phyloP scores from a whole-genome alignment of 2,329 filamentous ascomycete genomes.

The Tolypocladium paradoxum region DNA sequence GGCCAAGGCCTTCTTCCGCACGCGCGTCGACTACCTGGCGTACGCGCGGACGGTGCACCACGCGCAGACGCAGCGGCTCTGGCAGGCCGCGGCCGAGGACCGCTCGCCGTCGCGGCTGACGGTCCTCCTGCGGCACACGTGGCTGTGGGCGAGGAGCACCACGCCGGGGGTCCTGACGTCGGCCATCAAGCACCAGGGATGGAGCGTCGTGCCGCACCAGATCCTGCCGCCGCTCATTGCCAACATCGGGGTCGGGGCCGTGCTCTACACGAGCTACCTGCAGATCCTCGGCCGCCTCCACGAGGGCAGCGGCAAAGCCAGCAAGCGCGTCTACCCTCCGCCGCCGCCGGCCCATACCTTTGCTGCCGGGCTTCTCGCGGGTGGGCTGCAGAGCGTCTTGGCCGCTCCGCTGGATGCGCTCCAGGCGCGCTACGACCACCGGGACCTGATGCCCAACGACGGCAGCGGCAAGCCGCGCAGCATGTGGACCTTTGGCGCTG shows the following conservation, averaged over 20 bases:
- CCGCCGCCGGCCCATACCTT: constrained; percentile 54
- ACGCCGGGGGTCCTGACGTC: constrained; percentile 59
- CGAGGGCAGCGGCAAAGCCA: constrained; percentile 44
- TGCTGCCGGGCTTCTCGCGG: constrained; percentile 58
- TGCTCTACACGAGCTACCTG: constrained; percentile 67
- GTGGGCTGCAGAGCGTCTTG: constrained; percentile 57
- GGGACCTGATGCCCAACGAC: constrained; percentile 31
- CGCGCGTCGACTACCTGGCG: constrained; percentile 70
- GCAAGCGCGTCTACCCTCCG: constrained; percentile 59
- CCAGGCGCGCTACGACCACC: constrained; percentile 59
- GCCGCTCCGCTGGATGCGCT: constrained; percentile 69
- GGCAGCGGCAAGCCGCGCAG: constrained; percentile 38
- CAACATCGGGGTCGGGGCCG: constrained; percentile 62
- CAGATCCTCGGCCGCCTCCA: constrained; percentile 57
- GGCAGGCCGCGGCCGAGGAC: constrained; percentile 24
- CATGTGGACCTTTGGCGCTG: constrained; percentile 62
- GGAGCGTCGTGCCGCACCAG: constrained; percentile 64
- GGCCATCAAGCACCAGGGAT: constrained; percentile 59
- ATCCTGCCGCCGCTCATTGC: constrained; percentile 66
- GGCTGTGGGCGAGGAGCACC: constrained; percentile 47
- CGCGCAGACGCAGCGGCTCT: constrained; percentile 27
- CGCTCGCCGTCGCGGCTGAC: constrained; percentile 20
- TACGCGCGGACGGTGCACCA: constrained; percentile 45
- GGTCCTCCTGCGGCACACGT: constrained; percentile 27
- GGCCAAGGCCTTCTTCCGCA: constrained; percentile 86